A percentile compares a stretch with the other conserved stretches of the same genome.
These are phyloP conservation scores for Delitschia confertaspora DNA, from an alignment of 495 filamentous ascomycete genomes.

Conservation along the genomic window DNA sequence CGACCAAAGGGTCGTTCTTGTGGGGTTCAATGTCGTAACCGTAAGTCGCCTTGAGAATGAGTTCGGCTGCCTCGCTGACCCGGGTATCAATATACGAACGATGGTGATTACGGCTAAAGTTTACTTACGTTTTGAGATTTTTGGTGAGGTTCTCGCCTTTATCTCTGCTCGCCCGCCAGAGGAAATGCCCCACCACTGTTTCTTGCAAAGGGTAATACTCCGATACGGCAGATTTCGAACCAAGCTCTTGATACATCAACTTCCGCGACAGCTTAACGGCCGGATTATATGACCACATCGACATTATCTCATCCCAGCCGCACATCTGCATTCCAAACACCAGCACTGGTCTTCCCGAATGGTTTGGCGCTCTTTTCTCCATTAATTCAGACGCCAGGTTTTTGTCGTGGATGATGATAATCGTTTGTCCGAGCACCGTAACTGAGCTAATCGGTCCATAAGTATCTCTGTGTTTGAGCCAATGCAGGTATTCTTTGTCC, in stretches of 20 bases:
- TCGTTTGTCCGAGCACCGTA: constrained; percentile 20
- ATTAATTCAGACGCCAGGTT: constrained; percentile 22
- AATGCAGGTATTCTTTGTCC: constrained; percentile 5
- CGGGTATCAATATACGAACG: no score
- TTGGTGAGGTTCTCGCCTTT: no score
- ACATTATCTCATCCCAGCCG: constrained; percentile 14
- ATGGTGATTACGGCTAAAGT: no score
- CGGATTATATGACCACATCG: constrained; percentile 7
- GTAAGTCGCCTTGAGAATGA: constrained; percentile 44
- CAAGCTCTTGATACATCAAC: no score
- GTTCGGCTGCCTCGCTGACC: constrained; percentile 36
- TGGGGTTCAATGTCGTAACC: constrained; percentile 42
- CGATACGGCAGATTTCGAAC: not conserved
- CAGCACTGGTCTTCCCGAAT: constrained; percentile 4
- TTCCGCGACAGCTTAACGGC: constrained; percentile 10
- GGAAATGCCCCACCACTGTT: constrained; percentile 12
- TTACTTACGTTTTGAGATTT: no score
- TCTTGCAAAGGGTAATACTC: constrained; percentile 9
- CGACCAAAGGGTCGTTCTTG: constrained; percentile 38
- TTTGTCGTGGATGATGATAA: constrained; percentile 26
- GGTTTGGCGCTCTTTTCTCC: constrained; percentile 7
- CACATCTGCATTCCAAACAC: constrained; percentile 6
- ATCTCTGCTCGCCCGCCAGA: no score
- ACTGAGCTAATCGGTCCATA: constrained; percentile 23
- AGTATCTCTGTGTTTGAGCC: constrained; percentile 10